Evolutionary conservation across 1,284 basidiomycete genomes (phyloP).

Genomic region (Sanghuangporus weigelae): DNA sequence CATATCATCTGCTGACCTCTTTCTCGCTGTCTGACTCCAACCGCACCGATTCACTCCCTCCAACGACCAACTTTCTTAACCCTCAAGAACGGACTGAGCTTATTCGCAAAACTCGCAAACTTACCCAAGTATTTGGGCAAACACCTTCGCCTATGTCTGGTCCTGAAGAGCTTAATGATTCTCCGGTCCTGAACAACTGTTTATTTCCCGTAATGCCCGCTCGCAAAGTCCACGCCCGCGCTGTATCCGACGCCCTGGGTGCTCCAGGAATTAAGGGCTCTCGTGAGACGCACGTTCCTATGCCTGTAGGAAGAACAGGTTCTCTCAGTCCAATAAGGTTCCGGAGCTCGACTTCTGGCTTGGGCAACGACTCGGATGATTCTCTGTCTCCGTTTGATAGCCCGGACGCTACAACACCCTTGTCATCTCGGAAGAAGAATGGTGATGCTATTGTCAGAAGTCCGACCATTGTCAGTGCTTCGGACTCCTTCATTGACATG

Average conservation of each 20-base stretch:
- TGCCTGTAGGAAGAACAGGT: constrained; percentile 1
- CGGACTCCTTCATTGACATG: constrained; percentile 28
- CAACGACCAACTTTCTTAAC: constrained; percentile 63
- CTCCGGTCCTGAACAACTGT: constrained; percentile 22
- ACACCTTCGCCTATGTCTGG: constrained; percentile 40
- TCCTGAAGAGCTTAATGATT: constrained; percentile 28
- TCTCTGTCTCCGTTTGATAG: constrained; percentile 20
- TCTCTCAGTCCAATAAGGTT: constrained; percentile 26
- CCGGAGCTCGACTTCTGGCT: constrained; percentile 21
- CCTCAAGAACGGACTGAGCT: constrained; percentile 66
- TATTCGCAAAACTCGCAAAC: constrained; percentile 67
- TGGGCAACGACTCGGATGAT: constrained; percentile 33
- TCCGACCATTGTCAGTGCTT: constrained; percentile 22
- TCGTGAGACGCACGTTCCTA: constrained; percentile 2
- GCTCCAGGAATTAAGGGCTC: not conserved
- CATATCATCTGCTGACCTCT: constrained; percentile 16
- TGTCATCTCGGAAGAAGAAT: constrained; percentile 4
- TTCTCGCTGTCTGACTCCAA: constrained; percentile 3
- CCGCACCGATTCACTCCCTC: constrained; percentile 30
- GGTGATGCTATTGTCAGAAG: constrained; percentile 8
- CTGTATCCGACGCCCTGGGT: constrained; percentile 7
- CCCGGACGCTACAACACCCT: constrained; percentile 11
- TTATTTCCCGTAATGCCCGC: constrained; percentile 23
- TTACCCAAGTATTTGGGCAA: constrained; percentile 73
- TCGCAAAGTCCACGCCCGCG: constrained; percentile 19